A percentile compares a stretch with the other conserved stretches of the same genome.
phyloP scores from a whole-genome alignment of 1,284 basidiomycete genomes.

The Coniferiporia weirii region DNA sequence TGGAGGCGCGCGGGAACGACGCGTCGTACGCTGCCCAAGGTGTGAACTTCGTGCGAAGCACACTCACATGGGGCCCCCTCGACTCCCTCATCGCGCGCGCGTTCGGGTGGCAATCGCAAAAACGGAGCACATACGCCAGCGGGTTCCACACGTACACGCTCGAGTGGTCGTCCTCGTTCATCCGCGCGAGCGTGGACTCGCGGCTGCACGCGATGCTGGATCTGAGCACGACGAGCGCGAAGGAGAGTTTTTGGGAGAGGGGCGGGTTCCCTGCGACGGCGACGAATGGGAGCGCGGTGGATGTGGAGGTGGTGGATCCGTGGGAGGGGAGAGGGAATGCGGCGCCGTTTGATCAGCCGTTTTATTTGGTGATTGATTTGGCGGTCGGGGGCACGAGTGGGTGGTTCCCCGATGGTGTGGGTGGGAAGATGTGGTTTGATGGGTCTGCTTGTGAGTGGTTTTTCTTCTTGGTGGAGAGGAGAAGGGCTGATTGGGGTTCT shows the following conservation, averaged over 20 bases:
- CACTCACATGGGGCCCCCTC: conserved; percentile 37
- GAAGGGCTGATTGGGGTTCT: too few relatives aligned
- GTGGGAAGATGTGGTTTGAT: conserved; percentile 37
- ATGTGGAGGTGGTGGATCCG: conserved; percentile 26
- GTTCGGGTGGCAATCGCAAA: conserved; percentile 33
- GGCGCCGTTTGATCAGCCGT: conserved; percentile 41
- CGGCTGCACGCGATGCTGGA: conserved; percentile 20
- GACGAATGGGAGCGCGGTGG: conserved; percentile 28
- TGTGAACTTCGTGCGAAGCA: conserved; percentile 32
- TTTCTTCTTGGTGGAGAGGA: background rate
- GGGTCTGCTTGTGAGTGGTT: conserved; percentile 16
- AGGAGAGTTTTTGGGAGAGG: conserved; percentile 30
- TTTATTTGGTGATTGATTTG: conserved; percentile 38
- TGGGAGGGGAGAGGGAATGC: conserved; percentile 28
- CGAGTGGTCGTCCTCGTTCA: conserved; percentile 38
- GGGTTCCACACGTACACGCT: conserved; percentile 37
- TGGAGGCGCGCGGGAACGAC: conserved; percentile 24
- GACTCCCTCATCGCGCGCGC: conserved; percentile 29
- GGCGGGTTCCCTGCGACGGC: conserved; percentile 34
- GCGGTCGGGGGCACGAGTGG: conserved; percentile 41
- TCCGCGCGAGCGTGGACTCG: conserved; percentile 24
- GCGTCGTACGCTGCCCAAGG: conserved; percentile 19
- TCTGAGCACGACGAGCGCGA: conserved; percentile 25
- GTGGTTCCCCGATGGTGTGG: conserved; percentile 36
- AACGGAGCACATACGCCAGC: conserved; percentile 34